Base-by-base conservation (phyloP, 305 asterid species). In the Solanum hybrid region DNA sequence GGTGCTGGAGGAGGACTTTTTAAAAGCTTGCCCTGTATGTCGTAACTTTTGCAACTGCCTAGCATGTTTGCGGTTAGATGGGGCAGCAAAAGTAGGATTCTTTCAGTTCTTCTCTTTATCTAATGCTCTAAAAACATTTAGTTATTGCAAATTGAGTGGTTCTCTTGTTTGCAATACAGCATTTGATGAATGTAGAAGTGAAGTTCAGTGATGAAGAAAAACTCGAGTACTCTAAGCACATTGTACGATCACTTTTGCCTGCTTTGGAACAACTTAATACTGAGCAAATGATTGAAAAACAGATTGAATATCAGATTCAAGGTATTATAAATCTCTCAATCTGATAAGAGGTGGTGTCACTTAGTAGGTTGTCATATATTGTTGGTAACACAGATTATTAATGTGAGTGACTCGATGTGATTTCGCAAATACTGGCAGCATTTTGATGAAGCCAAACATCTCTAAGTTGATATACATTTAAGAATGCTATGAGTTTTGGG, bases 1-100 rank as follows among this genome's bases (percentile, higher is more conserved):
- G 83, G 89, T 93, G 95, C 28, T 94, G 11, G 92, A 93, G 90
- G 94, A 92, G 89, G 96, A 64, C 91, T 91, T 96, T 89, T 94
- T 92, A 24, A 89, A 93, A 91, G 89, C 92, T 81, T 96, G 98
- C 84, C 98, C 98, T 80, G 95, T 96, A 92, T 96, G 98, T 93
- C 91, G 77, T 28, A 88, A 88, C 76, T 92, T 92, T 84, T 96
- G 98, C 93, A 96, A 96, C 82, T 96, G 98, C 94, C 91, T 92
- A 92, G 6, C 92, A 51, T 96, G 98, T 91, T 92, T 96, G 92
- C 94, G 97, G 78, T 88, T 95, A 94, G 97, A 95, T 87, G 89
- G 88, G 40, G 10, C 86, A 13, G 46, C 12, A 9, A 86, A 92
- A 29, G 98, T 95, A 89, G 18, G 94, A 90, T 92, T 86, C 89